A percentile compares a stretch with the other conserved stretches of the same genome.
These are phyloP conservation scores for Arbutus unedo DNA, from an alignment of 148 eudicot species.

Conservation along the genomic window DNA sequence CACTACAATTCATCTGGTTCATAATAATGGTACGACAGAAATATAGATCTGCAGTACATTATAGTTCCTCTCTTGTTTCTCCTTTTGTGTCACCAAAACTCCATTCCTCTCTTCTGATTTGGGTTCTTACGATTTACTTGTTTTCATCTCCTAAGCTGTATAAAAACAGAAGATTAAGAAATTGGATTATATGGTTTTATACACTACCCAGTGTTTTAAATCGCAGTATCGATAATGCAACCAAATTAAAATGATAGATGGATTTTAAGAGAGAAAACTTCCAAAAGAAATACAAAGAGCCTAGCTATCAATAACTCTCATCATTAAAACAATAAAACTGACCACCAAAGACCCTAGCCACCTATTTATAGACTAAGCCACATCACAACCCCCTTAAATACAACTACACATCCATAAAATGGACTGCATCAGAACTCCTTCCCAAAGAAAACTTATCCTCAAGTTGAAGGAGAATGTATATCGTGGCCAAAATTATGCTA, in stretches of 20 bases:
- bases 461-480: not conserved
- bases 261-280: not conserved
- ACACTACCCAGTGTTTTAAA: not conserved
- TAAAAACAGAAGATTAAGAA: not conserved
- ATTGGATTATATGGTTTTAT: not conserved
- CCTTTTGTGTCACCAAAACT: not conserved
- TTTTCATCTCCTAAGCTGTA: not conserved
- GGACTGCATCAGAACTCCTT: not conserved
- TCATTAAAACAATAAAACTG: not conserved
- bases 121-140: not conserved
- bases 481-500: not conserved
- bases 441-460: not conserved
- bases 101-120: not conserved
- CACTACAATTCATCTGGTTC: not conserved
- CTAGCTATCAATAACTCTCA: not conserved
- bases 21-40: not conserved
- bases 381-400: not conserved
- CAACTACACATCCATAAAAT: not conserved
- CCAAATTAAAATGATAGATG: not conserved
- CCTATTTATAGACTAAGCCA: not conserved
- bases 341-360: not conserved
- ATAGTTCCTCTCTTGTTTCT: not conserved
- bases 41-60: not conserved
- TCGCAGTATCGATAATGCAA: not conserved
- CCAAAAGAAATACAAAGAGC: not conserved